Conservation (phyloP, 768 basidiomycete species). For the Trametes elegans region DNA sequence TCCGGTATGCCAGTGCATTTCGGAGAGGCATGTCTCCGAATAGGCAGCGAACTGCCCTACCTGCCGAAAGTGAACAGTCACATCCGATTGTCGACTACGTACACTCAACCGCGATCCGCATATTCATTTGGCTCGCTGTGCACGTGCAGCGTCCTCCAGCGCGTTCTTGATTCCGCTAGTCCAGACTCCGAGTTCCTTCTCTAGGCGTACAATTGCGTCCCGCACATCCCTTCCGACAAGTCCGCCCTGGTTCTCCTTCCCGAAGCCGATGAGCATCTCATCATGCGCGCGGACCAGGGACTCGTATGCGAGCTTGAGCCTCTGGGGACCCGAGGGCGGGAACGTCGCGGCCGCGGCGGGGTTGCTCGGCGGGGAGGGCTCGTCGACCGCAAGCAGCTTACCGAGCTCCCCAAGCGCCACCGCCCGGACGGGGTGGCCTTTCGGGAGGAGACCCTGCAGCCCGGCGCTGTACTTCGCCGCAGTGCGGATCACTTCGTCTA, state of each 20-base stretch:
- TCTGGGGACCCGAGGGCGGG: constrained; percentile 64
- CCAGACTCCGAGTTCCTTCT: constrained; percentile 76
- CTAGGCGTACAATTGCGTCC: constrained; percentile 55
- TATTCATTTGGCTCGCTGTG: background rate
- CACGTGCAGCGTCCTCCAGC: constrained; percentile 39
- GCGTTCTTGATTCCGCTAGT: constrained; percentile 57
- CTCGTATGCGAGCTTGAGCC: constrained; percentile 63
- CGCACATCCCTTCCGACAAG: constrained; percentile 63
- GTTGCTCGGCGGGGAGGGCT: constrained; percentile 45
- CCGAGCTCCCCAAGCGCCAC: constrained; percentile 77
- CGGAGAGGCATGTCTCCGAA: too few species aligned
- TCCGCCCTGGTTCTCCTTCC: constrained; percentile 65
- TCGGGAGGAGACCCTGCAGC: constrained; percentile 47
- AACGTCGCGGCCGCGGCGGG: constrained; percentile 33
- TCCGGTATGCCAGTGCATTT: too few species aligned
- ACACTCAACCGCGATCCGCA: too few species aligned
- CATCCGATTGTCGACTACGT: background rate
- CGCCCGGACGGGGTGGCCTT: constrained; percentile 76
- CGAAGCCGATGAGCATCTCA: constrained; percentile 72
- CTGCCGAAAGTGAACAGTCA: background rate
- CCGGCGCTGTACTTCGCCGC: constrained; percentile 56
- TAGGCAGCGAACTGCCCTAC: background rate
- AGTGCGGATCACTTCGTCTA: constrained; percentile 64
- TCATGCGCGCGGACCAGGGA: constrained; percentile 59
- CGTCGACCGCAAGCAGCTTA: constrained; percentile 78